phyloP scores from a whole-genome alignment of 2,329 filamentous ascomycete species.

The Pseudogymnoascus sp. region DNA sequence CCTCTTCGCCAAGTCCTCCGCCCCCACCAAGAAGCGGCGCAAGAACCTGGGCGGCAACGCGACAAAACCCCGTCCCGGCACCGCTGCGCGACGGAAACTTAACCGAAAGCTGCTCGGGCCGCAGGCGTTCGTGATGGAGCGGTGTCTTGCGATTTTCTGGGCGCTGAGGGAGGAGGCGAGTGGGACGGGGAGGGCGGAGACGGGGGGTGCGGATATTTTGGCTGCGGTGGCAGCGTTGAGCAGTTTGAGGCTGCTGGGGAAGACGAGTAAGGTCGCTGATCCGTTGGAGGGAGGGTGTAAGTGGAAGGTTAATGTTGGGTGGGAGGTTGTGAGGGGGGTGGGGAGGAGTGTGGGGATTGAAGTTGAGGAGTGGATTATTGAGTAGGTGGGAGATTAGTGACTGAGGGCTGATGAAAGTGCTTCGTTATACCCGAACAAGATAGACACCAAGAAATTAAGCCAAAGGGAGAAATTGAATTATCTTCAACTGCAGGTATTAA shows the following conservation, averaged over 20 bases:
- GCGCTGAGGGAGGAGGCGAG: slow-evolving; percentile 45
- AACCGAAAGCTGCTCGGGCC: slow-evolving; percentile 69
- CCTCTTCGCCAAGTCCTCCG: slow-evolving; percentile 53
- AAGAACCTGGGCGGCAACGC: slow-evolving; percentile 37
- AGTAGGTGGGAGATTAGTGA: slow-evolving; percentile 32
- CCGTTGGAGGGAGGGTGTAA: slow-evolving; percentile 59
- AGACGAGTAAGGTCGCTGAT: slow-evolving; percentile 54
- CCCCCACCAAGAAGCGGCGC: slow-evolving; percentile 27
- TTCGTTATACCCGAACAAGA: background rate
- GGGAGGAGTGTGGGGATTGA: slow-evolving; percentile 70
- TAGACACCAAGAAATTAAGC: background rate
- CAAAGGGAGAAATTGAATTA: background rate
- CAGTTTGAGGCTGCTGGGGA: slow-evolving; percentile 59
- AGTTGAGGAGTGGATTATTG: slow-evolving; percentile 66
- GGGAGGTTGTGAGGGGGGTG: slow-evolving; percentile 64
- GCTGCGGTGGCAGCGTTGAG: slow-evolving; percentile 64
- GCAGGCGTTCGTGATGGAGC: slow-evolving; percentile 67
- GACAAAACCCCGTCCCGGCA: slow-evolving; percentile 24
- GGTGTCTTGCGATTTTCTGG: slow-evolving; percentile 69
- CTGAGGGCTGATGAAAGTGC: background rate
- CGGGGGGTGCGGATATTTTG: slow-evolving; percentile 39
- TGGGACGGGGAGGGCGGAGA: slow-evolving; percentile 19
- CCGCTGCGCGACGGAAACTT: slow-evolving; percentile 58
- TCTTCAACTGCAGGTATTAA: background rate
- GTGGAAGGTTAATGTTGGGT: slow-evolving; percentile 71